Conservation (phyloP, 177 flowering plant genomes). For the Vitis hybrid region DNA sequence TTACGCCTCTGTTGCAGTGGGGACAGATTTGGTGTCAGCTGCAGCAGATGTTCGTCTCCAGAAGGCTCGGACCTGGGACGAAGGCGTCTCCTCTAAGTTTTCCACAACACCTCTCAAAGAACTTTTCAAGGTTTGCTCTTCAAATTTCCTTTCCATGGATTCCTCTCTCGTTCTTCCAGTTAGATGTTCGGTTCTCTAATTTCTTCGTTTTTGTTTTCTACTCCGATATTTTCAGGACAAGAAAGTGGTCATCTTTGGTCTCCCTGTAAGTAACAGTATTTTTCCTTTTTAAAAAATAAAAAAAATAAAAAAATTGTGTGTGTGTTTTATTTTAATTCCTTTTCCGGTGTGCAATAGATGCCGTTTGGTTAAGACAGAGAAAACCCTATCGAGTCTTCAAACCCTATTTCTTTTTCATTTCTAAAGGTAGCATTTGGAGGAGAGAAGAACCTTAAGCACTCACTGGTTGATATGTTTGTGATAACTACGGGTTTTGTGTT, state of each 20-base stretch:
- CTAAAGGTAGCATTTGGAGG: too few species aligned
- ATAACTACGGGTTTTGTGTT: too few species aligned
- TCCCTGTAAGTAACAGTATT: constrained; percentile 55
- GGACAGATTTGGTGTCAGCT: constrained; percentile 69
- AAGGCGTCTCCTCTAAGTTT: constrained; percentile 90
- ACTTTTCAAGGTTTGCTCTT: constrained; percentile 59
- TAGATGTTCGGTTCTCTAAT: neutral
- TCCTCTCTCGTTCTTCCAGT: too few species aligned
- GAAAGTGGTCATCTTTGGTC: constrained; percentile 83
- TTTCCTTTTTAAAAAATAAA: too few species aligned
- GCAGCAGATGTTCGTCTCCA: constrained; percentile 80
- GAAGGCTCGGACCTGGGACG: constrained; percentile 93
- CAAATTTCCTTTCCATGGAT: neutral
- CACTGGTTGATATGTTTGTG: too few species aligned
- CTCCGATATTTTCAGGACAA: constrained; percentile 47
- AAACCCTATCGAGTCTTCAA: too few species aligned
- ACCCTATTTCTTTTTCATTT: too few species aligned
- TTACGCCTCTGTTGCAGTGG: constrained; percentile 65
- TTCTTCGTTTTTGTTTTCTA: neutral
- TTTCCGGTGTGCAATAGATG: too few species aligned
- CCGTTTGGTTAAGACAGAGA: too few species aligned
- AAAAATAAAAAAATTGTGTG: too few species aligned
- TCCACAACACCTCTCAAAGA: constrained; percentile 79
- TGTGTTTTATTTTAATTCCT: neutral
- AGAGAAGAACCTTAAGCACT: too few species aligned